Evolutionary conservation across 805 yeast genomes (phyloP).

Genomic region (Isabelozyma rhagii): DNA sequence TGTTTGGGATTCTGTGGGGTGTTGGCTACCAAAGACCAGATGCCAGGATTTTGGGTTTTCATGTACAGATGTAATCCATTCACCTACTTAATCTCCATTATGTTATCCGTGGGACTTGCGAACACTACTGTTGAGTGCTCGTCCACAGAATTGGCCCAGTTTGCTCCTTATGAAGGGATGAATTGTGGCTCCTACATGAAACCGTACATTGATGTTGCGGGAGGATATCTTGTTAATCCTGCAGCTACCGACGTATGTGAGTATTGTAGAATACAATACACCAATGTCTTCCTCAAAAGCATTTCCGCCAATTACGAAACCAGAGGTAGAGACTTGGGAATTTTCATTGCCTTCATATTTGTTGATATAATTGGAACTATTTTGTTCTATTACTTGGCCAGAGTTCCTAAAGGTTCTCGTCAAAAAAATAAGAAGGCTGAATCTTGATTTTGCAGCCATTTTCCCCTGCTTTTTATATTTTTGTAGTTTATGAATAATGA

Average conservation of each 20-base stretch:
- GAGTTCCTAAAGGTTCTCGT: conserved; percentile 36
- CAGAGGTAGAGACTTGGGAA: conserved; percentile 28
- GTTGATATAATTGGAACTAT: conserved; percentile 24
- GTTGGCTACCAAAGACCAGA: conserved; percentile 47
- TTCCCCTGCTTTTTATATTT: no score
- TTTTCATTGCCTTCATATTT: conserved; percentile 21
- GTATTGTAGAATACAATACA: conserved; percentile 21
- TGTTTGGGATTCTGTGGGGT: conserved; percentile 78
- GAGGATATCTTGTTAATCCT: neutral
- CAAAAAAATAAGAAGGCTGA: conserved; percentile 1
- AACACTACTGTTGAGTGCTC: conserved; percentile 22
- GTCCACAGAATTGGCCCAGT: conserved; percentile 15
- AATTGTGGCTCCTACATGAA: conserved; percentile 29
- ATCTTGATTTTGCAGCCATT: no score
- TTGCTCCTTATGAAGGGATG: conserved; percentile 21
- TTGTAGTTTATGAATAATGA: no score
- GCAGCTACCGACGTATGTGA: conserved; percentile 15
- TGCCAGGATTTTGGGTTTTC: conserved; percentile 62
- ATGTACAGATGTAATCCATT: conserved; percentile 35
- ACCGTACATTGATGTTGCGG: no score
- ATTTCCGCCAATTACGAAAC: conserved; percentile 17
- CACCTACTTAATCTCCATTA: conserved; percentile 29
- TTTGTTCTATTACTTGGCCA: conserved; percentile 37
- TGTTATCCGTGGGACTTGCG: conserved; percentile 28
- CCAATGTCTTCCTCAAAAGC: conserved; percentile 24